Evolutionary conservation across 106 monocot species (phyloP).

Genomic region (Hemerocallis citrina): DNA sequence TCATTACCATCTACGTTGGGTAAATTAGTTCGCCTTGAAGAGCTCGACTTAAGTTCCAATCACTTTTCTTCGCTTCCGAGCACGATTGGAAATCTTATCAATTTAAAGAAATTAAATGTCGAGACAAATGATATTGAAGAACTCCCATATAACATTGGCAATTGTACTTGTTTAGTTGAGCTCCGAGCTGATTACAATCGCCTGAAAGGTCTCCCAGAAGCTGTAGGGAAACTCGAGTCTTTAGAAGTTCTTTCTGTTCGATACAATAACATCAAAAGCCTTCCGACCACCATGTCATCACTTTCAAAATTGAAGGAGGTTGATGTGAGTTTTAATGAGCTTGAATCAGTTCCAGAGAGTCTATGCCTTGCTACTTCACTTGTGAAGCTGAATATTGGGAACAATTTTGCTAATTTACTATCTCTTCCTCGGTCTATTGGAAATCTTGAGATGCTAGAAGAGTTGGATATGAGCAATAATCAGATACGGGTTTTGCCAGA

Average conservation of each 20-base stretch:
- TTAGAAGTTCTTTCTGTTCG: slow-evolving; percentile 34
- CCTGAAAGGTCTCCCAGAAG: slow-evolving; percentile 41
- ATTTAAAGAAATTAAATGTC: slow-evolving; percentile 32
- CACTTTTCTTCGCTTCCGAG: slow-evolving; percentile 19
- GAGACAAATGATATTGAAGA: slow-evolving; percentile 46
- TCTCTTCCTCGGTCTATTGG: slow-evolving; percentile 41
- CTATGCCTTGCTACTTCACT: slow-evolving; percentile 41
- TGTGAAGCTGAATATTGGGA: slow-evolving; percentile 42
- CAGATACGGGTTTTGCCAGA: slow-evolving; percentile 51
- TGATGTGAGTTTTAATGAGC: slow-evolving; percentile 51
- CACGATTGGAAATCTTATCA: slow-evolving; percentile 24
- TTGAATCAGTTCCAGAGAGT: slow-evolving; percentile 46
- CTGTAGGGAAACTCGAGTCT: slow-evolving; percentile 34
- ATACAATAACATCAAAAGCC: slow-evolving; percentile 34
- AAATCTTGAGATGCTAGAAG: slow-evolving; percentile 46
- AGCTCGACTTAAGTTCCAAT: slow-evolving; percentile 50
- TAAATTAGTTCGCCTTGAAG: slow-evolving; percentile 22
- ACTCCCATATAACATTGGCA: slow-evolving; percentile 35
- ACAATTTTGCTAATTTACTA: slow-evolving; percentile 44
- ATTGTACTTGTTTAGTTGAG: slow-evolving; percentile 34
- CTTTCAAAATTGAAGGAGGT: slow-evolving; percentile 35
- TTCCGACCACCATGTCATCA: slow-evolving; percentile 50
- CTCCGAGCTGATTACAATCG: slow-evolving; percentile 42
- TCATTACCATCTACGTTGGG: slow-evolving; percentile 33
- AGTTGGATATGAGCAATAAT: slow-evolving; percentile 53